A percentile compares a stretch with the other conserved stretches of the same genome.
These are phyloP conservation scores for Candida buenavistaensis DNA, from an alignment of 1,139 yeast species.

Conservation along the genomic window DNA sequence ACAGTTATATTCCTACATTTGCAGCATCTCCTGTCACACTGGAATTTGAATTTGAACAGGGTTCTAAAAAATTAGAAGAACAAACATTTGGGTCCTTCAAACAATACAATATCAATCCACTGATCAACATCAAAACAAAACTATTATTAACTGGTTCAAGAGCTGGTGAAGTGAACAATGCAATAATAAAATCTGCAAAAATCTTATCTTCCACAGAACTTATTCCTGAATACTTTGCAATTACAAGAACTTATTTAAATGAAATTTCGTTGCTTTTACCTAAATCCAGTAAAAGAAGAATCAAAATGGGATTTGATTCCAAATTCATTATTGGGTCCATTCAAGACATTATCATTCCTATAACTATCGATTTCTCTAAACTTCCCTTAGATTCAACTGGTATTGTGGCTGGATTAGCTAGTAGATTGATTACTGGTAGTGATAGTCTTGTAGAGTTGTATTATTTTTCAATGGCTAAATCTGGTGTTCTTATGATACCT, in stretches of 20 bases:
- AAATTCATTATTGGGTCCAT: constrained; percentile 55
- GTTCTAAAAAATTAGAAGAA: constrained; percentile 21
- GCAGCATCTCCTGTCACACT: constrained; percentile 2
- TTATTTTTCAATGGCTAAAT: constrained; percentile 61
- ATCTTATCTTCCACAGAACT: constrained; percentile 25
- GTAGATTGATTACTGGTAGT: constrained; percentile 40
- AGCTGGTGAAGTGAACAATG: constrained; percentile 42
- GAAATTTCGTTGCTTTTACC: constrained; percentile 60
- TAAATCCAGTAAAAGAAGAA: constrained; percentile 34
- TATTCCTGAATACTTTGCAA: constrained; percentile 55
- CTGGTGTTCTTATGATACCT: constrained; percentile 62
- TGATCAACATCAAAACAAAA: constrained; percentile 38
- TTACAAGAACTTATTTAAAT: constrained; percentile 54
- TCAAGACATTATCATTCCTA: constrained; percentile 58
- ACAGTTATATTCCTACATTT: constrained; percentile 27
- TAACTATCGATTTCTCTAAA: constrained; percentile 53
- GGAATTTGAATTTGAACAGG: constrained; percentile 7
- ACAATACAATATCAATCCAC: constrained; percentile 43
- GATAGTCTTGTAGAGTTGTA: constrained; percentile 49
- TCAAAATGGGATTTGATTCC: constrained; percentile 41
- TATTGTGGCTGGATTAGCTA: constrained; percentile 67
- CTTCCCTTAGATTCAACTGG: constrained; percentile 66
- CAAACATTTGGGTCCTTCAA: constrained; percentile 44
- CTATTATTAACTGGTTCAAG: constrained; percentile 65
- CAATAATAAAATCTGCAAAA: constrained; percentile 38